These are phyloP conservation scores for Penicillium soppii DNA, from an alignment of 495 filamentous ascomycete species.

Conservation along the genomic window DNA sequence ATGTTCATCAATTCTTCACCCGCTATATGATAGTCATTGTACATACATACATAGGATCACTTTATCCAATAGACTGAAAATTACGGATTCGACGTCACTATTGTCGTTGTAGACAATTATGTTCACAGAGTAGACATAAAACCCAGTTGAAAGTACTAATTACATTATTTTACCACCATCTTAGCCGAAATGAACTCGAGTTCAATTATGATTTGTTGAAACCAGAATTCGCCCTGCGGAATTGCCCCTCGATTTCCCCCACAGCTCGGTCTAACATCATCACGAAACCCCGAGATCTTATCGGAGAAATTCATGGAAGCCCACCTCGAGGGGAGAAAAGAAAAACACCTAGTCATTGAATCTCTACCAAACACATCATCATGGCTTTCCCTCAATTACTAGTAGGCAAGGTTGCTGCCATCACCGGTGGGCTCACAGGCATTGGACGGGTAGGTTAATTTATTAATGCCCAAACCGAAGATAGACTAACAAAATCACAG, in stretches of 20 bases:
- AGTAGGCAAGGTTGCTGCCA: slow-evolving; percentile 66
- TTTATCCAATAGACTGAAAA: slow-evolving; percentile 18
- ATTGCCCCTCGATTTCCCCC: slow-evolving; percentile 16
- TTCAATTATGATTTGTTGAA: too few relatives aligned
- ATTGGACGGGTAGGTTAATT: slow-evolving; percentile 57
- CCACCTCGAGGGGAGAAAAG: not conserved
- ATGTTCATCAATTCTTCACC: slow-evolving; percentile 5
- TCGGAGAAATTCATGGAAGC: slow-evolving; percentile 8
- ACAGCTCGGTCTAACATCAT: slow-evolving; percentile 32
- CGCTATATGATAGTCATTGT: not conserved
- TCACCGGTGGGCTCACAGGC: slow-evolving; percentile 74
- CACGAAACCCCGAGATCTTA: slow-evolving; percentile 34
- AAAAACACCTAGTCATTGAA: not conserved
- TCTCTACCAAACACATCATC: too few relatives aligned
- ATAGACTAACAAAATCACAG: not conserved
- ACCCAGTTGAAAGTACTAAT: too few relatives aligned
- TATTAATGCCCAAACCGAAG: not conserved
- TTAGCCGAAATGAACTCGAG: too few relatives aligned
- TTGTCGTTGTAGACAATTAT: too few relatives aligned
- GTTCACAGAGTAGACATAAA: too few relatives aligned
- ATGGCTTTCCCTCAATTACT: slow-evolving; percentile 53
- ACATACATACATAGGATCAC: slow-evolving; percentile 4
- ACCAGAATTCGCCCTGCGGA: not conserved
- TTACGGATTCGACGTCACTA: slow-evolving; percentile 2
- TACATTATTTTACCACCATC: not conserved